Conservation (phyloP, 2,329 filamentous ascomycete genomes). For the Didymella keratinophila region DNA sequence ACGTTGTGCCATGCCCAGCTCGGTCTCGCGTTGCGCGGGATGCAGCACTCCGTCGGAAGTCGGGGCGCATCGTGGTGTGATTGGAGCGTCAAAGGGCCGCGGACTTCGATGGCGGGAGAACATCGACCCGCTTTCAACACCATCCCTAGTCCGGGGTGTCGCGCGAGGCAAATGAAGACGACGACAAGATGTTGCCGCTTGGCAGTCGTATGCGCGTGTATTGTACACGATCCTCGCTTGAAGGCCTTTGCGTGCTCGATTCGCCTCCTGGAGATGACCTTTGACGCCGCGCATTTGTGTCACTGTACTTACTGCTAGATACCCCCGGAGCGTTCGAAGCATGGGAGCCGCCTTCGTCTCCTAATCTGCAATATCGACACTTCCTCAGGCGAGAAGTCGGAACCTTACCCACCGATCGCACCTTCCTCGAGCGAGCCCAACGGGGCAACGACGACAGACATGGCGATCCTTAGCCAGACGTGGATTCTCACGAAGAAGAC, state of each 20-base stretch:
- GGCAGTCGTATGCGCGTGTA: slow-evolving; percentile 6
- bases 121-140: slow-evolving; percentile 22
- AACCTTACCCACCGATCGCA: not conserved
- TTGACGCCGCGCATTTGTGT: not conserved
- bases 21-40: not conserved
- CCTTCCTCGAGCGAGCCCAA: slow-evolving; percentile 21
- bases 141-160: slow-evolving; percentile 14
- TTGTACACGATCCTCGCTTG: not conserved
- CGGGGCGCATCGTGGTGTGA: slow-evolving; percentile 12
- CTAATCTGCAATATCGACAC: slow-evolving; percentile 12
- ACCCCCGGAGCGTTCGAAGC: slow-evolving; percentile 6
- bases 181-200: slow-evolving; percentile 20
- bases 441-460: slow-evolving; percentile 34
- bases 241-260: slow-evolving; percentile 1
- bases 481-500: slow-evolving; percentile 67
- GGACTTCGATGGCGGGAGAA: slow-evolving; percentile 17
- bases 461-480: slow-evolving; percentile 58
- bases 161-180: slow-evolving; percentile 23
- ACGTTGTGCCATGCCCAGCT: slow-evolving; percentile 13
- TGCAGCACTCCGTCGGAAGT: slow-evolving; percentile 11
- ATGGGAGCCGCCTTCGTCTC: slow-evolving; percentile 10
- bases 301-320: not conserved
- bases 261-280: not conserved
- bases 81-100: slow-evolving; percentile 8
- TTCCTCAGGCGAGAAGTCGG: not conserved